phyloP scores from a whole-genome alignment of 1,284 basidiomycete species.

The Meripilus lineatus region DNA sequence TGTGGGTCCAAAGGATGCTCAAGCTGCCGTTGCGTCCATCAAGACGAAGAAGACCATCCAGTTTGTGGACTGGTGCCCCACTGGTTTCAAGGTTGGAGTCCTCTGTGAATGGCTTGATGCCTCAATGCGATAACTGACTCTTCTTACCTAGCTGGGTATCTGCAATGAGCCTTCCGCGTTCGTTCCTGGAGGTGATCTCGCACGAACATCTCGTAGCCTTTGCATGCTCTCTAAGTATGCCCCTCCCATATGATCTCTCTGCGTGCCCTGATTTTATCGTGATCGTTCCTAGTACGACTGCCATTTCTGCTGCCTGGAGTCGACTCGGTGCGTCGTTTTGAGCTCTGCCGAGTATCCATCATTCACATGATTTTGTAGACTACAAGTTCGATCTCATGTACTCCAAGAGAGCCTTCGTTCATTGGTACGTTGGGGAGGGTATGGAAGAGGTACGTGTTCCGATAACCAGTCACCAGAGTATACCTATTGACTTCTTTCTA shows the following conservation, averaged over 20 bases:
- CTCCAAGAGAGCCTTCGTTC: conserved; percentile 89
- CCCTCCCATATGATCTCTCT: background rate
- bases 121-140: too few species aligned
- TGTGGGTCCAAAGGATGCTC: conserved; percentile 96
- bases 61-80: conserved; percentile 98
- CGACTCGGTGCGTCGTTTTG: conserved; percentile 60
- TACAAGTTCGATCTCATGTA: conserved; percentile 98
- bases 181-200: conserved; percentile 93
- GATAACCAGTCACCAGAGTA: background rate
- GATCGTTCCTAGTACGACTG: conserved; percentile 83
- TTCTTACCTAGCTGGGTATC: conserved; percentile 71
- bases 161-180: conserved; percentile 93
- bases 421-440: conserved; percentile 96
- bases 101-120: conserved; percentile 67
- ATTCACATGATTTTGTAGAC: conserved; percentile 41
- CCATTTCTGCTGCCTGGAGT: conserved; percentile 93
- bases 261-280: conserved; percentile 9
- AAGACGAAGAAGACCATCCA: conserved; percentile 98
- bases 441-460: conserved; percentile 75
- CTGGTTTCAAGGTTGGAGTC: conserved; percentile 95
- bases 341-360: background rate
- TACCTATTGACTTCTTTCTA: background rate
- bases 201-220: conserved; percentile 89
- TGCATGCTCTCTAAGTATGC: conserved; percentile 91
- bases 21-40: conserved; percentile 89